phyloP scores from a whole-genome alignment of 2,329 filamentous ascomycete species.

The Aspergillus caelatus region DNA sequence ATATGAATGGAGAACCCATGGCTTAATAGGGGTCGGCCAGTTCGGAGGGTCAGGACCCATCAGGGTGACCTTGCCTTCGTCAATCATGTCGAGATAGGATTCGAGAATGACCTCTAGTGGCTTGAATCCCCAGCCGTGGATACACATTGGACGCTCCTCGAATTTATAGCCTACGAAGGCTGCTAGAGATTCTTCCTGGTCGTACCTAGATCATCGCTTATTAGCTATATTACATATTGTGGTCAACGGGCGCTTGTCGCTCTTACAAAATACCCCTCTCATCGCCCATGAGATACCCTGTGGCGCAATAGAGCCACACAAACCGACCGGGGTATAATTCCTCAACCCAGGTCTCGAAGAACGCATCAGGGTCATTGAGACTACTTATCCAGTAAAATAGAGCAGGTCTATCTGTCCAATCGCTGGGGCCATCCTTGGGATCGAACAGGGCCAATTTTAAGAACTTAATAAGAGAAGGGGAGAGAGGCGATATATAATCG shows the following conservation, averaged over 20 bases:
- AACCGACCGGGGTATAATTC: not conserved
- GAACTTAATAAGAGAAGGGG: not conserved
- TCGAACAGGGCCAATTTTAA: not conserved
- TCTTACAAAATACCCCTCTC: not conserved
- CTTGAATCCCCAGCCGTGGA: no score
- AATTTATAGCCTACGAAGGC: no score
- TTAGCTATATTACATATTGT: not conserved
- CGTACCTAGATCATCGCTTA: not conserved
- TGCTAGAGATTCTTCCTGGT: no score
- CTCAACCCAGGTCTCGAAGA: not conserved
- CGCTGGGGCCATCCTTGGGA: not conserved
- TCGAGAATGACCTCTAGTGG: no score
- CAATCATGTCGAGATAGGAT: no score
- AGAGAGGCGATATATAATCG: no score
- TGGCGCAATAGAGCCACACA: not conserved
- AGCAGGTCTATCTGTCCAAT: not conserved
- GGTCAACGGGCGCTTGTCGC: not conserved
- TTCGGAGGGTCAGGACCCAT: no score
- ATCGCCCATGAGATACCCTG: not conserved
- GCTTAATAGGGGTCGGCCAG: no score
- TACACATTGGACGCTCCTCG: no score
- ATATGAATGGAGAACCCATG: no score
- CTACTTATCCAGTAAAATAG: not conserved
- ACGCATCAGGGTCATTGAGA: not conserved
- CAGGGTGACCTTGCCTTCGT: no score